Evolutionary conservation across 2,329 filamentous ascomycete species (phyloP).

Genomic region (Pestalotiopsis fici): DNA sequence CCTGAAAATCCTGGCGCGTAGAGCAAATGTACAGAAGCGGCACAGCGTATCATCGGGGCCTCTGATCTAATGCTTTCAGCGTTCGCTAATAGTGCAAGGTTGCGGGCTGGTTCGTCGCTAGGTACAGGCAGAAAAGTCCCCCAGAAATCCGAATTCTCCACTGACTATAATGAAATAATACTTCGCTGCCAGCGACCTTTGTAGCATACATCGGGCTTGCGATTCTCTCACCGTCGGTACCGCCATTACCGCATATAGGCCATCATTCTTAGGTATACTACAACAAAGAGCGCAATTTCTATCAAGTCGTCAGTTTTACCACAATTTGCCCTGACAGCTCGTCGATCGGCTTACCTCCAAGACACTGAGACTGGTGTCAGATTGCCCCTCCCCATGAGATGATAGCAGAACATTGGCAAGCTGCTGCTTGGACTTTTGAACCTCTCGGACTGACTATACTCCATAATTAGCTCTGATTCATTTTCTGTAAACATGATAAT

Average conservation of each 20-base stretch:
- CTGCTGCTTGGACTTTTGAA: not conserved
- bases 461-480: not conserved
- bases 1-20: too few species aligned
- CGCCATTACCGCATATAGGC: too few species aligned
- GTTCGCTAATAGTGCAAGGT: not conserved
- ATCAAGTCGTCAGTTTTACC: not conserved
- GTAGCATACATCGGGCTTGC: too few species aligned
- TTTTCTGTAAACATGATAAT: rapidly evolving
- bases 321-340: rapidly evolving
- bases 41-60: not conserved
- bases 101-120: not conserved
- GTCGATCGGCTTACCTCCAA: not conserved
- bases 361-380: not conserved
- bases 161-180: too few species aligned
- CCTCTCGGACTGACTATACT: not conserved
- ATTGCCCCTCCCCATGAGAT: not conserved
- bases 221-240: too few species aligned
- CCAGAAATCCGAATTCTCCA: too few species aligned
- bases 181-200: too few species aligned
- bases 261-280: not conserved
- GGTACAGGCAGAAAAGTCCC: not conserved
- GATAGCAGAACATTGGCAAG: not conserved
- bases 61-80: not conserved
- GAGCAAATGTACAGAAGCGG: not conserved
- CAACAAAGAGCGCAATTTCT: not conserved